phyloP scores from a whole-genome alignment of 257 asterid genomes.

The Solanum ossicruentum region DNA sequence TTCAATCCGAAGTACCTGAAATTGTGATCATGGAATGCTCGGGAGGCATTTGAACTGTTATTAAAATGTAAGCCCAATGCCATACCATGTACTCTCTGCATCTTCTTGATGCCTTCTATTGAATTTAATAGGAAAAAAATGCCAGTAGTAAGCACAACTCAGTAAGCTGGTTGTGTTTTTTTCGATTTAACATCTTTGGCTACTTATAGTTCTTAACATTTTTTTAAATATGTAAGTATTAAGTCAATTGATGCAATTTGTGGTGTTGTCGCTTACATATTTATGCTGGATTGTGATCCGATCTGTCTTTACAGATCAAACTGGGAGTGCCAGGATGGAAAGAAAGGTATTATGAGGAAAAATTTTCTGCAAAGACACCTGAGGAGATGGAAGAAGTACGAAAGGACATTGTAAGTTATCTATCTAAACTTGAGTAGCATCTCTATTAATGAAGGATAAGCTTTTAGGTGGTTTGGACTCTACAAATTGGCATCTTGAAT shows the following conservation, averaged over 20 bases:
- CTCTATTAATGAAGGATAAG: background rate
- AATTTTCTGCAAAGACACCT: conserved; percentile 61
- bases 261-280: background rate
- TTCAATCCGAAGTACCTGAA: background rate
- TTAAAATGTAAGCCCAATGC: background rate
- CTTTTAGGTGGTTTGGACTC: background rate
- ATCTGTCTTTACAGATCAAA: conserved; percentile 43
- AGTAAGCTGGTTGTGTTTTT: background rate
- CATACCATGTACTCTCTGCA: background rate
- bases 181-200: background rate
- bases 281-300: background rate
- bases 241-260: background rate
- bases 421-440: background rate
- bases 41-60: background rate
- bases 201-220: background rate
- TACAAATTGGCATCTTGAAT: background rate
- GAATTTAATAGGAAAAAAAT: background rate
- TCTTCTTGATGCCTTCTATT: background rate
- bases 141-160: background rate
- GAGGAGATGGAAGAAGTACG: conserved; percentile 82
- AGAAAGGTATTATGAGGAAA: conserved; percentile 90
- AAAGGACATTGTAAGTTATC: conserved; percentile 70
- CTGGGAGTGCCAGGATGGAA: conserved; percentile 93
- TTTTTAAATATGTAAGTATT: background rate
- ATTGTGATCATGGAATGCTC: background rate